Evolutionary conservation across 1,284 basidiomycete species (phyloP).

Genomic region (Cystobasidium sp.): DNA sequence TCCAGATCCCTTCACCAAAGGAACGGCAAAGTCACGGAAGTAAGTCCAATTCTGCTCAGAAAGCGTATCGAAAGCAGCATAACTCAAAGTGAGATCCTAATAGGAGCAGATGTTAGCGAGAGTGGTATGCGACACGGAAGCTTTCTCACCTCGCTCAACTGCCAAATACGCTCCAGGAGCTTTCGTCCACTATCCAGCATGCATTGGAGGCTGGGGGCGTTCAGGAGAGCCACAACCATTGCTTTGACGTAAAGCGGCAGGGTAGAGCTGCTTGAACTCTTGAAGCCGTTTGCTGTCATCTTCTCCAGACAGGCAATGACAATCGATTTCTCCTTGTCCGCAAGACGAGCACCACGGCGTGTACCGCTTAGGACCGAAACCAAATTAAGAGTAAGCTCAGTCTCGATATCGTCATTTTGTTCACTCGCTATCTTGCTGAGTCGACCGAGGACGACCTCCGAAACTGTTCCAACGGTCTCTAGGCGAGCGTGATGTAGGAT

Average conservation of each 20-base stretch:
- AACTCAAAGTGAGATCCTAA: conserved; percentile 3
- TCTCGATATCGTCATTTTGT: background rate
- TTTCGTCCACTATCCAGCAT: conserved; percentile 28
- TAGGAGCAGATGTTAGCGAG: background rate
- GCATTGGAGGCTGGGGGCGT: conserved; percentile 11
- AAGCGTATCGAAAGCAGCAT: conserved; percentile 9
- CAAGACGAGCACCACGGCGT: conserved; percentile 15
- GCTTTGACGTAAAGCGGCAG: background rate
- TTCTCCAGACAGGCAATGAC: background rate
- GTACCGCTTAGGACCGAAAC: conserved; percentile 4
- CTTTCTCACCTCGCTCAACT: too few relatives aligned
- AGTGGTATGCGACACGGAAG: too few relatives aligned
- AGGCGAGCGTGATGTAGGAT: conserved; percentile 12
- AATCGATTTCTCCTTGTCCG: conserved; percentile 16
- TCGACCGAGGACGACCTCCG: background rate
- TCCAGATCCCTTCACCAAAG: conserved; percentile 7
- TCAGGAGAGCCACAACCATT: conserved; percentile 7
- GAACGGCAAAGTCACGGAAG: conserved; percentile 34
- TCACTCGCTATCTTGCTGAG: background rate
- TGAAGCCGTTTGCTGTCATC: background rate
- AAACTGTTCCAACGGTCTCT: conserved; percentile 4
- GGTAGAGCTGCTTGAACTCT: background rate
- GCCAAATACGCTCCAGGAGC: conserved; percentile 24
- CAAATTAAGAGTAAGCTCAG: background rate
- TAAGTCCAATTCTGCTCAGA: conserved; percentile 30